A percentile compares a stretch with the other conserved stretches of the same genome.
Conservation (phyloP, 2,329 filamentous ascomycete species). For the Cladosporium sp. region DNA sequence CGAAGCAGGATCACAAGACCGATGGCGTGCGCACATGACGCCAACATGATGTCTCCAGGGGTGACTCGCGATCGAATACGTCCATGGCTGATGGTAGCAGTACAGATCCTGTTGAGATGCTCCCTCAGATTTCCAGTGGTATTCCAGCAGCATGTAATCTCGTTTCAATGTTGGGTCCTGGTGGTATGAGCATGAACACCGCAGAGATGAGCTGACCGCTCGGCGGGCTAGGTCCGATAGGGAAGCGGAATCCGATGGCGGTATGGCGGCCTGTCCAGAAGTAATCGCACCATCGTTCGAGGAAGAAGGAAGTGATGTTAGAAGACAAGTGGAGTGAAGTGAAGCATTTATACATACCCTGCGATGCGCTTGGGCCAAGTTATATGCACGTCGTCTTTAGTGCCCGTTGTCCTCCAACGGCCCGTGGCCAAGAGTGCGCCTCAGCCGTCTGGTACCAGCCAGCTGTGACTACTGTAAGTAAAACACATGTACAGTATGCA, state of each 20-base stretch:
- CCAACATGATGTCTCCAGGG: not conserved
- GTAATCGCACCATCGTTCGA: not conserved
- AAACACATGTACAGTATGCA: not conserved
- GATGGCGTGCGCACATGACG: not conserved
- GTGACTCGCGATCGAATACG: not conserved
- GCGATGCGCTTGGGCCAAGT: not conserved
- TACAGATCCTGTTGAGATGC: not conserved
- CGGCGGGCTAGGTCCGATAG: not conserved
- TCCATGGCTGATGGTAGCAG: not conserved
- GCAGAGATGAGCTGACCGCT: not conserved
- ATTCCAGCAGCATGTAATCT: not conserved
- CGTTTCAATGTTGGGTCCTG: not conserved
- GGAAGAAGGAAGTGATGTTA: not conserved
- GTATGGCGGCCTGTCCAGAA: not conserved
- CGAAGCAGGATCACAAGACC: not conserved
- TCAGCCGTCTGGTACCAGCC: not conserved
- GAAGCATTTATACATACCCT: not conserved
- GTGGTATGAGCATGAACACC: not conserved
- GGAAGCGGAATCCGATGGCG: not conserved
- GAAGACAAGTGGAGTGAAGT: not conserved
- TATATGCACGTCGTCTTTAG: conserved; percentile 1
- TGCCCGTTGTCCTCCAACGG: not conserved
- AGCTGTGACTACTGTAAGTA: not conserved
- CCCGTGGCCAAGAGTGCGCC: not conserved
- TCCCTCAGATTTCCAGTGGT: not conserved